phyloP scores from a whole-genome alignment of 2,329 filamentous ascomycete species.

The Fusarium azukiicola region DNA sequence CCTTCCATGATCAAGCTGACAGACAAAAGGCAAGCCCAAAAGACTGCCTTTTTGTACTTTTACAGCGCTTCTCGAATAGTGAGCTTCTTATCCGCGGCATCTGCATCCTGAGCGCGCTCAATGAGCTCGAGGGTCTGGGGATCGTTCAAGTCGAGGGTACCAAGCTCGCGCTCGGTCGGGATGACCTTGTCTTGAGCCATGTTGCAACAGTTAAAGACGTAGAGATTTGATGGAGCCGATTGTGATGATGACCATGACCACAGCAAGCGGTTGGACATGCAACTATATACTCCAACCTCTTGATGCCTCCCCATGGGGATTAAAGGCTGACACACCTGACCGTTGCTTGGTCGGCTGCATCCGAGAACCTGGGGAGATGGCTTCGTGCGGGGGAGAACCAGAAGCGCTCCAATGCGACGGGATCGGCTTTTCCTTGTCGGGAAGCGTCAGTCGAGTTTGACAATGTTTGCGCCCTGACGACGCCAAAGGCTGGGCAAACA shows the following conservation, averaged over 20 bases:
- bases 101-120: constrained; percentile 12
- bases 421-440: not conserved
- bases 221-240: constrained; percentile 5
- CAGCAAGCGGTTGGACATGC: not conserved
- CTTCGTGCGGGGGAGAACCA: not conserved
- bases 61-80: constrained; percentile 8
- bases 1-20: constrained; percentile 24
- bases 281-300: constrained; percentile 17
- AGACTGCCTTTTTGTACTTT: constrained; percentile 28
- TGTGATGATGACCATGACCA: not conserved
- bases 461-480: not conserved
- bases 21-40: constrained; percentile 17
- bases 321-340: not conserved
- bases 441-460: constrained; percentile 14
- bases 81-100: not conserved
- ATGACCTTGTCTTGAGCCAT: constrained; percentile 14
- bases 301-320: constrained; percentile 13
- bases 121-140: constrained; percentile 11
- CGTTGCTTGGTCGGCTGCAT: not conserved
- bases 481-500: not conserved
- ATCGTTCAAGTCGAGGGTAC: constrained; percentile 18
- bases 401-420: constrained; percentile 15
- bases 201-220: not conserved
- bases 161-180: constrained; percentile 14
- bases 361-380: not conserved